Evolutionary conservation across 2,329 filamentous ascomycete genomes (phyloP).

Genomic region (Cercospora sojina): DNA sequence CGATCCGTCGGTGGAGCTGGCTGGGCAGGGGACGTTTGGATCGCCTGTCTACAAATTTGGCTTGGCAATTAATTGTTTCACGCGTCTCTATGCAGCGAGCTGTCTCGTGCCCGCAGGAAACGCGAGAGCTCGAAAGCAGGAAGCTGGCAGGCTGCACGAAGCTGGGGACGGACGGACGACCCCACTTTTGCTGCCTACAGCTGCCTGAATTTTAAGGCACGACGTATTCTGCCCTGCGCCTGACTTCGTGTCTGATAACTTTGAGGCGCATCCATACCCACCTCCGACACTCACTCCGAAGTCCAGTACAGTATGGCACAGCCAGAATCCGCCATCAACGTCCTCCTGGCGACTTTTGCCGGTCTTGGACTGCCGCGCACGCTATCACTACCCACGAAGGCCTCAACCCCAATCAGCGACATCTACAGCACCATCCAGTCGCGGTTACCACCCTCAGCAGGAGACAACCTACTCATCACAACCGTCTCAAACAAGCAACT

Average conservation of each 20-base stretch:
- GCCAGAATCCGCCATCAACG: constrained; percentile 58
- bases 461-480: constrained; percentile 70
- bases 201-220: neutral
- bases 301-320: constrained; percentile 6
- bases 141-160: neutral
- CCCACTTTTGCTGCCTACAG: neutral
- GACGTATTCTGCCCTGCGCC: neutral
- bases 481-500: constrained; percentile 77
- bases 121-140: neutral
- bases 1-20: neutral
- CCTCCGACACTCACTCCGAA: neutral
- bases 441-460: constrained; percentile 57
- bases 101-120: neutral
- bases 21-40: neutral
- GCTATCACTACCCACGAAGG: constrained; percentile 69
- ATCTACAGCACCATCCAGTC: constrained; percentile 61
- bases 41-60: neutral
- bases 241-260: neutral
- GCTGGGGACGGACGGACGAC: neutral
- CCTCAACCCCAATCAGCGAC: constrained; percentile 64
- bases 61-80: neutral
- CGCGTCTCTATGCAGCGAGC: neutral
- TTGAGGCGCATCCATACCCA: neutral
- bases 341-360: constrained; percentile 80
- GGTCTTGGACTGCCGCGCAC: constrained; percentile 82